Conservation (phyloP, 768 basidiomycete species). For the Tephrocybe sp. region DNA sequence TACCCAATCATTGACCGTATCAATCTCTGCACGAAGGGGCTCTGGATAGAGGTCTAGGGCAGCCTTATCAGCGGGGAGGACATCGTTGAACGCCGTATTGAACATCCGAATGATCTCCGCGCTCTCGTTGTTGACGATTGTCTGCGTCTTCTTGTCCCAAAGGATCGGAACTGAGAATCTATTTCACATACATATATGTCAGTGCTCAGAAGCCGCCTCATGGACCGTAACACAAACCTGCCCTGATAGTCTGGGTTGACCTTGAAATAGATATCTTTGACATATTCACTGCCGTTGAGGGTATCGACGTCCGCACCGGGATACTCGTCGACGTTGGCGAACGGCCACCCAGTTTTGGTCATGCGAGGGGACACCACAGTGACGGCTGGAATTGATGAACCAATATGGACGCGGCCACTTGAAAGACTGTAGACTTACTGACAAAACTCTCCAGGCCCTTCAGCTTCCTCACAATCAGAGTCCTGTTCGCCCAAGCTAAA, state of each 20-base stretch:
- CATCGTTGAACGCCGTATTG: constrained; percentile 79
- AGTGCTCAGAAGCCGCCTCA: neutral
- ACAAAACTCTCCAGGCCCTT: constrained; percentile 89
- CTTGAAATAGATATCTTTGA: constrained; percentile 84
- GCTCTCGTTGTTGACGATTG: constrained; percentile 94
- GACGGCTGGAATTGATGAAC: constrained; percentile 55
- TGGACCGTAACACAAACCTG: constrained; percentile 37
- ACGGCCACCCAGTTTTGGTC: constrained; percentile 87
- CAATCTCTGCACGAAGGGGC: constrained; percentile 70
- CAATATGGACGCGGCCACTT: neutral
- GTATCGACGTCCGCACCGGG: constrained; percentile 76
- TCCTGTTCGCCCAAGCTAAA: constrained; percentile 85
- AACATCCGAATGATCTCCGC: constrained; percentile 94
- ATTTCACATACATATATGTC: no score
- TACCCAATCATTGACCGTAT: constrained; percentile 81
- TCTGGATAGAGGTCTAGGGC: constrained; percentile 37
- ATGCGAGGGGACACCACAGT: constrained; percentile 84
- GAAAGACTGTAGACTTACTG: constrained; percentile 43
- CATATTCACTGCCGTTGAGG: constrained; percentile 60
- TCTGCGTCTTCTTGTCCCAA: constrained; percentile 86
- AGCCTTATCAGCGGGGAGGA: constrained; percentile 64
- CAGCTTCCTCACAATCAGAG: constrained; percentile 83
- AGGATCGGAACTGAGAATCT: constrained; percentile 87
- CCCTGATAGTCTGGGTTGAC: constrained; percentile 72
- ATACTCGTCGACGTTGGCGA: constrained; percentile 65